Conservation (phyloP, 805 yeast species). For the Ogataea minuta region DNA sequence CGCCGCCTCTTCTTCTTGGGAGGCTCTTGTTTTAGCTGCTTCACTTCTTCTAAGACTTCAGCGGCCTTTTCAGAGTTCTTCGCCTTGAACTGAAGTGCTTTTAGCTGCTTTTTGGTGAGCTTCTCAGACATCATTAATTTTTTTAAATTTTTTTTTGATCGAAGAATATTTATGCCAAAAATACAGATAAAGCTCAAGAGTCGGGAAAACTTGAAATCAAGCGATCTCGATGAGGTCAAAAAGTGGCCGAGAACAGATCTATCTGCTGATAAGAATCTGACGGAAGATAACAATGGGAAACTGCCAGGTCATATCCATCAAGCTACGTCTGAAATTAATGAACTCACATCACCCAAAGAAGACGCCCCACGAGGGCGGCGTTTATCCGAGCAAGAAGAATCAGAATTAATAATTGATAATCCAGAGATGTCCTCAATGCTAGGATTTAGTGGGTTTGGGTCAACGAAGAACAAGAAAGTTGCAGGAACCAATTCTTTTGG, state of each 20-base stretch:
- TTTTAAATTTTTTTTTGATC: constrained; percentile 8
- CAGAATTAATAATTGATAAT: constrained; percentile 4
- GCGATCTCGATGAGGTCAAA: no score
- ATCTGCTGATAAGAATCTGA: no score
- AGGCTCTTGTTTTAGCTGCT: constrained; percentile 54
- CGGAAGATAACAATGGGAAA: no score
- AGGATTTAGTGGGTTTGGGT: constrained; percentile 57
- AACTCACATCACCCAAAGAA: no score
- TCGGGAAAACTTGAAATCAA: constrained; percentile 19
- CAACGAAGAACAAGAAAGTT: constrained; percentile 59
- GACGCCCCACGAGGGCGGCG: constrained; percentile 5
- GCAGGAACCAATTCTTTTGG: constrained; percentile 46
- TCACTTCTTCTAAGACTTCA: constrained; percentile 33
- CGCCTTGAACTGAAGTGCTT: constrained; percentile 56
- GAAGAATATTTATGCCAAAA: constrained; percentile 15
- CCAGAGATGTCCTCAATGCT: constrained; percentile 33
- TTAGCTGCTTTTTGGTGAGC: constrained; percentile 63
- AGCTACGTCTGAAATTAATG: no score
- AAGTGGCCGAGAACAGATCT: no score
- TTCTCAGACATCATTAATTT: constrained; percentile 30
- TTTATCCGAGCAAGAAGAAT: constrained; percentile 1
- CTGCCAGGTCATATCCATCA: no score
- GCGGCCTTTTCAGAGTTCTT: constrained; percentile 36
- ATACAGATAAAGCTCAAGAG: constrained; percentile 23
- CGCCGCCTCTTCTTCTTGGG: constrained; percentile 65